phyloP scores from a whole-genome alignment of 1,284 basidiomycete species.

The Moniliella sp. region DNA sequence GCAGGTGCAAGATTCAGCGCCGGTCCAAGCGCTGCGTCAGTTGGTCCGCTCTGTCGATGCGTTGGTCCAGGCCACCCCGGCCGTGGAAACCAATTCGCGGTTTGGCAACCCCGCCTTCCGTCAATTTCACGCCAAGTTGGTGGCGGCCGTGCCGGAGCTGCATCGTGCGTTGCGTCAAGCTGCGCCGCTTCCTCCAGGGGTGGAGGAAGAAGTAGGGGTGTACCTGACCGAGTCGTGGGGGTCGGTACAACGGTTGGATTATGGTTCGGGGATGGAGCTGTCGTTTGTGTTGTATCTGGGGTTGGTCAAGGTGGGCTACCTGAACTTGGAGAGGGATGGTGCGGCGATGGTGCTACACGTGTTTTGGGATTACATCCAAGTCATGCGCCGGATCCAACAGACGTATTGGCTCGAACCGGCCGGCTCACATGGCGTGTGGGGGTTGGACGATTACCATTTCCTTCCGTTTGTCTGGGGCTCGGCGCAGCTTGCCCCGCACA shows the following conservation, averaged over 20 bases:
- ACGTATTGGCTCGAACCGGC: slow-evolving; percentile 95
- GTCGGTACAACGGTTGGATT: slow-evolving; percentile 74
- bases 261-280: slow-evolving; percentile 95
- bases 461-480: slow-evolving; percentile 77
- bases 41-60: background rate
- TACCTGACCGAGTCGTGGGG: slow-evolving; percentile 84
- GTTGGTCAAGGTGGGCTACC: slow-evolving; percentile 50
- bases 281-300: slow-evolving; percentile 93
- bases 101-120: slow-evolving; percentile 96
- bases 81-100: slow-evolving; percentile 31
- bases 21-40: background rate
- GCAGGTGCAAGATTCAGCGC: background rate
- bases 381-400: slow-evolving; percentile 75
- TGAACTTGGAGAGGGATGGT: slow-evolving; percentile 46
- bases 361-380: slow-evolving; percentile 48
- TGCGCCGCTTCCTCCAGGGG: slow-evolving; percentile 15
- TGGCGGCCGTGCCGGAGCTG: slow-evolving; percentile 40
- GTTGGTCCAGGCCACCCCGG: background rate
- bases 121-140: slow-evolving; percentile 63
- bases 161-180: slow-evolving; percentile 24
- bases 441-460: slow-evolving; percentile 92
- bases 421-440: slow-evolving; percentile 94
- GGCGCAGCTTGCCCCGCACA: slow-evolving; percentile 63
- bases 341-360: slow-evolving; percentile 58
- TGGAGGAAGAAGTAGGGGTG: slow-evolving; percentile 36